These are phyloP conservation scores for Boletellus ananas DNA, from an alignment of 768 basidiomycete genomes.

Conservation along the genomic window DNA sequence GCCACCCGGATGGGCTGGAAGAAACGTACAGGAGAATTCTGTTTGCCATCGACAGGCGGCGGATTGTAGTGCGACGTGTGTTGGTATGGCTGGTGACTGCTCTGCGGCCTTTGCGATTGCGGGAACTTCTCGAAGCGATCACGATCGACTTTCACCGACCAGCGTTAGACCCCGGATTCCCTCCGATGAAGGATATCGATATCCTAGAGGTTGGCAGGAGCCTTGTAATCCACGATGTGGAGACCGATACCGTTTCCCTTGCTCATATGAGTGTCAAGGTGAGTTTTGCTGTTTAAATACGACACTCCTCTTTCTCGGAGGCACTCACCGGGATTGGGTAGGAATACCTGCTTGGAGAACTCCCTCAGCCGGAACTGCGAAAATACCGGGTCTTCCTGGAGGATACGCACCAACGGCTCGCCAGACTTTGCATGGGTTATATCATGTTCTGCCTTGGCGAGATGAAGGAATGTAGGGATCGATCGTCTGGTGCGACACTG, in stretches of 20 bases:
- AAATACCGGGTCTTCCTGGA: conserved; percentile 7
- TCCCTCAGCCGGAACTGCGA: background rate
- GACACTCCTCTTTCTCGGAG: background rate
- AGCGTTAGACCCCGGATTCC: conserved; percentile 1
- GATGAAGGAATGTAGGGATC: background rate
- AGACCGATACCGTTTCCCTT: conserved; percentile 7
- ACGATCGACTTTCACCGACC: background rate
- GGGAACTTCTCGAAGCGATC: conserved; percentile 9
- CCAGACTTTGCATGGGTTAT: conserved; percentile 12
- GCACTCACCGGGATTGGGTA: background rate
- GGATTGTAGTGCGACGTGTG: background rate
- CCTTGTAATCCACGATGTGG: conserved; percentile 8
- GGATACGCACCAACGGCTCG: conserved; percentile 3
- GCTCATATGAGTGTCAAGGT: conserved; percentile 21
- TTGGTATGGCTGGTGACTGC: conserved; percentile 12
- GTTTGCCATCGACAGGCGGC: conserved; percentile 1
- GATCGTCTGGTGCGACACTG: background rate
- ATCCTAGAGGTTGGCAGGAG: conserved; percentile 4
- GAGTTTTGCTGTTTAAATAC: background rate
- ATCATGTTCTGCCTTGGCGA: conserved; percentile 4
- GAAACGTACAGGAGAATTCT: conserved; percentile 24
- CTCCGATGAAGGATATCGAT: background rate
- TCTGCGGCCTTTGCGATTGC: conserved; percentile 5
- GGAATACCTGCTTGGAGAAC: conserved; percentile 14
- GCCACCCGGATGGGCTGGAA: conserved; percentile 16